phyloP scores from a whole-genome alignment of 805 yeast genomes.

The Groenewaldozyma tartarivorans region DNA sequence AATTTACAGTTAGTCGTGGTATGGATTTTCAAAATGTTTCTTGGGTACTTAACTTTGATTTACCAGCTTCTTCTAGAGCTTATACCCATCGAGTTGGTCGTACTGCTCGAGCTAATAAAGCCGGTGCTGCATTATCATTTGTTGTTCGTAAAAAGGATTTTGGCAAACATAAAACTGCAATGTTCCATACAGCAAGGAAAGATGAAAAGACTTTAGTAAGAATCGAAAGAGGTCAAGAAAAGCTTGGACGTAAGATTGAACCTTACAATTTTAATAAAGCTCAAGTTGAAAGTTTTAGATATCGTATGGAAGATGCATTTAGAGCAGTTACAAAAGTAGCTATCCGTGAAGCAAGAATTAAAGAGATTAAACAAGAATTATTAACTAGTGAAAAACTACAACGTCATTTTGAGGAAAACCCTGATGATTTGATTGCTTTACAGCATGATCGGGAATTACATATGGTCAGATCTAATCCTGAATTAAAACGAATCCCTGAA shows the following conservation, averaged over 20 bases:
- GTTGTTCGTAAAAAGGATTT: slow-evolving; percentile 75
- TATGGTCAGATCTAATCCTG: slow-evolving; percentile 70
- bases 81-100: slow-evolving; percentile 93
- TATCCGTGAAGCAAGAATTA: slow-evolving; percentile 85
- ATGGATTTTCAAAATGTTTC: slow-evolving; percentile 95
- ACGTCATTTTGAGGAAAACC: slow-evolving; percentile 94
- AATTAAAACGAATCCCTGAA: slow-evolving; percentile 86
- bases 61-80: slow-evolving; percentile 81
- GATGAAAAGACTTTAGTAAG: slow-evolving; percentile 81
- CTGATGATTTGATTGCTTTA: slow-evolving; percentile 79
- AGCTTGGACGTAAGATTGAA: slow-evolving; percentile 23
- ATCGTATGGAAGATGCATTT: slow-evolving; percentile 94
- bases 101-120: slow-evolving; percentile 94
- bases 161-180: slow-evolving; percentile 82
- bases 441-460: slow-evolving; percentile 90
- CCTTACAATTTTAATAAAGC: slow-evolving; percentile 88
- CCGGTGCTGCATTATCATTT: slow-evolving; percentile 91
- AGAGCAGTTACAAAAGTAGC: slow-evolving; percentile 87
- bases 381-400: slow-evolving; percentile 82
- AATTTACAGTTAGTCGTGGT: slow-evolving; percentile 93
- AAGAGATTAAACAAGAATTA: slow-evolving; percentile 79
- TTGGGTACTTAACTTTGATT: slow-evolving; percentile 89
- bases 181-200: slow-evolving; percentile 55
- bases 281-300: slow-evolving; percentile 92
- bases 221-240: slow-evolving; percentile 66